Percentiles rank a stretch among this genome's conserved stretches.
These are phyloP conservation scores for Pleoardoris graminearum DNA, from an alignment of 2,329 filamentous ascomycete species.

Conservation along the genomic window DNA sequence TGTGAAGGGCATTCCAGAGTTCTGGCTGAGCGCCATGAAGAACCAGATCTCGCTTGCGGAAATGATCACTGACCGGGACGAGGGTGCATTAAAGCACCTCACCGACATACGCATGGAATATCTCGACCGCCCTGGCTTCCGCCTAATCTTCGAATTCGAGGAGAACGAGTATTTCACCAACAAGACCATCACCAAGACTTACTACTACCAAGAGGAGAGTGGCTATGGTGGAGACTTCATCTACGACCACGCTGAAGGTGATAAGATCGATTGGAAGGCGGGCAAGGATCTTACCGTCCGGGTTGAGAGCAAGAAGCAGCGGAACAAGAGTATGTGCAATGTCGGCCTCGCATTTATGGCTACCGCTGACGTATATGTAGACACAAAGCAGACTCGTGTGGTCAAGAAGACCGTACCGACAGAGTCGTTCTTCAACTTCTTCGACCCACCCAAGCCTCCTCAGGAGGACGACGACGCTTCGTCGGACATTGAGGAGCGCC, in stretches of 20 bases:
- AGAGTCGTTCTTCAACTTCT: conserved; percentile 98
- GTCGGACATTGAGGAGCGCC: conserved; percentile 92
- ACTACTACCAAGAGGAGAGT: conserved; percentile 98
- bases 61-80: conserved; percentile 98
- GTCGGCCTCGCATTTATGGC: no score
- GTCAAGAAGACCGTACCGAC: conserved; percentile 99
- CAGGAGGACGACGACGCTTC: conserved; percentile 76
- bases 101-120: conserved; percentile 99
- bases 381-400: conserved; percentile 98
- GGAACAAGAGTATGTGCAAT: conserved; percentile 88
- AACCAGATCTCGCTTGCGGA: conserved; percentile 96
- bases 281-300: conserved; percentile 92
- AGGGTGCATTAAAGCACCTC: conserved; percentile 86
- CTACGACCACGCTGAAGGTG: conserved; percentile 97
- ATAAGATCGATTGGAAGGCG: conserved; percentile 96
- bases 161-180: conserved; percentile 98
- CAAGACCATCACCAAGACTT: conserved; percentile 96
- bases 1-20: conserved; percentile 88
- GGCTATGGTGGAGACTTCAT: conserved; percentile 99
- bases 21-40: conserved; percentile 99
- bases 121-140: conserved; percentile 96
- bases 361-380: no score
- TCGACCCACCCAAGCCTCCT: conserved; percentile 89
- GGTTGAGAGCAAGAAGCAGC: conserved; percentile 98
- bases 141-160: conserved; percentile 94